Conservation (phyloP, 2,329 filamentous ascomycete genomes). For the Tolypocladium cylindrosporum region DNA sequence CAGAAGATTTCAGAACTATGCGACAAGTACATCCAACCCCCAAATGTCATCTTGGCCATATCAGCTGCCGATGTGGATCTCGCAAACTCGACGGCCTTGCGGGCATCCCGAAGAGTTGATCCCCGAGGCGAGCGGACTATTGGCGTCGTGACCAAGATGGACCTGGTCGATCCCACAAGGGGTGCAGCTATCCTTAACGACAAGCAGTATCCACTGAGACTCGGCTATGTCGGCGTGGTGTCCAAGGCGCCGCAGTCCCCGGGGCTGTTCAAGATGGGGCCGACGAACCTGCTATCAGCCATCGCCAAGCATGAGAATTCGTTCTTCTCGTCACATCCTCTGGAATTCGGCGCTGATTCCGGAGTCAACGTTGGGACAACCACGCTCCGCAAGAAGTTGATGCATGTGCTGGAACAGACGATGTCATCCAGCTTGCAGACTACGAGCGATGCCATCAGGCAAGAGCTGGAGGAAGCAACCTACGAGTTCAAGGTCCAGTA, state of each 20-base stretch:
- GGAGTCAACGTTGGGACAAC: slow-evolving; percentile 73
- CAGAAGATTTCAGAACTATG: slow-evolving; percentile 93
- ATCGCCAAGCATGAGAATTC: slow-evolving; percentile 83
- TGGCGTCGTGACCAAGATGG: slow-evolving; percentile 99
- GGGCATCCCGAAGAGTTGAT: slow-evolving; percentile 84
- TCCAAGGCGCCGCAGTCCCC: slow-evolving; percentile 63
- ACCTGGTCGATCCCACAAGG: slow-evolving; percentile 76
- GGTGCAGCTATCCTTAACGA: slow-evolving; percentile 74
- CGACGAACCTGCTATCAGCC: slow-evolving; percentile 65
- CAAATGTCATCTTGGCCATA: slow-evolving; percentile 94
- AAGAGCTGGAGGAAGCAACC: slow-evolving; percentile 90
- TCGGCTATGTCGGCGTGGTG: slow-evolving; percentile 94
- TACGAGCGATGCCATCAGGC: slow-evolving; percentile 84
- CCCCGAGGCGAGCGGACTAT: slow-evolving; percentile 93
- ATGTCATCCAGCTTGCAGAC: slow-evolving; percentile 89
- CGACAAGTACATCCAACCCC: slow-evolving; percentile 94
- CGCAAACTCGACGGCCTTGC: slow-evolving; percentile 86
- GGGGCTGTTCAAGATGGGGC: slow-evolving; percentile 75
- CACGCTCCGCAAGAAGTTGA: slow-evolving; percentile 86
- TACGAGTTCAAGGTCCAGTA: slow-evolving; percentile 99
- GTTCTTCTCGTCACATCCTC: slow-evolving; percentile 75
- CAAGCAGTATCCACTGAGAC: slow-evolving; percentile 84
- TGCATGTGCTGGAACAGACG: slow-evolving; percentile 92
- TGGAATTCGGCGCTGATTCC: slow-evolving; percentile 65
- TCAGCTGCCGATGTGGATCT: slow-evolving; percentile 96